Conservation (phyloP, 225 moss, liverwort and hornwort species). For the Thuidium tamariscinum region DNA sequence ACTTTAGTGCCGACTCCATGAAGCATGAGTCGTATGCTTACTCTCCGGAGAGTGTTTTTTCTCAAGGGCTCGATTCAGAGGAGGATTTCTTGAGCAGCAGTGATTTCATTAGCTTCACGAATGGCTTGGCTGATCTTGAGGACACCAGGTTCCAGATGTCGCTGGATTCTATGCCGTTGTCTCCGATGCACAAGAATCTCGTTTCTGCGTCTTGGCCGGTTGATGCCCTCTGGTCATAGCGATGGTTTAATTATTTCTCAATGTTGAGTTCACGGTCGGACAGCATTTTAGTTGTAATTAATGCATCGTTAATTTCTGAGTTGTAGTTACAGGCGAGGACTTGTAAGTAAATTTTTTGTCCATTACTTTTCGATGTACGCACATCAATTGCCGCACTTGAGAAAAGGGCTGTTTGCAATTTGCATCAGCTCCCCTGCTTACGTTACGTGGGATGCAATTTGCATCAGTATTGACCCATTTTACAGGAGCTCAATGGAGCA, state of each 20-base stretch:
- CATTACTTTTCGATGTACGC: not conserved
- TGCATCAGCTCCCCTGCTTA: not conserved
- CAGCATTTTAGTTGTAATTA: not conserved
- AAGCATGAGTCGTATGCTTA: not conserved
- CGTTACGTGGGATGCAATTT: not conserved
- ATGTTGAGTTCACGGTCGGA: not conserved
- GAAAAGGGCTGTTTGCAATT: not conserved
- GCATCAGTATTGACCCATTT: not conserved
- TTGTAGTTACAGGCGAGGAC: not conserved
- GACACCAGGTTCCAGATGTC: not conserved
- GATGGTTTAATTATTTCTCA: not conserved
- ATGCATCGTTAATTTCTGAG: not conserved
- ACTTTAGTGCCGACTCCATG: not conserved
- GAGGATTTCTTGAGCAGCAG: not conserved
- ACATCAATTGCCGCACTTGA: not conserved
- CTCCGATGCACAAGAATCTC: not conserved
- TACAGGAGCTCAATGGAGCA: not conserved
- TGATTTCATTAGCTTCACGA: not conserved
- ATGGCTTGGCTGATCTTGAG: not conserved
- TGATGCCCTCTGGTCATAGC: not conserved
- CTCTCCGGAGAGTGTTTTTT: slow-evolving; percentile 15
- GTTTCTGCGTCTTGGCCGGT: not conserved
- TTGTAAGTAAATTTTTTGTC: not conserved
- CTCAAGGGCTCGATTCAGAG: not conserved
- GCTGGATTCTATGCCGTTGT: not conserved